Evolutionary conservation across 306 rosid species (phyloP).

Genomic region (Acacia confusa): DNA sequence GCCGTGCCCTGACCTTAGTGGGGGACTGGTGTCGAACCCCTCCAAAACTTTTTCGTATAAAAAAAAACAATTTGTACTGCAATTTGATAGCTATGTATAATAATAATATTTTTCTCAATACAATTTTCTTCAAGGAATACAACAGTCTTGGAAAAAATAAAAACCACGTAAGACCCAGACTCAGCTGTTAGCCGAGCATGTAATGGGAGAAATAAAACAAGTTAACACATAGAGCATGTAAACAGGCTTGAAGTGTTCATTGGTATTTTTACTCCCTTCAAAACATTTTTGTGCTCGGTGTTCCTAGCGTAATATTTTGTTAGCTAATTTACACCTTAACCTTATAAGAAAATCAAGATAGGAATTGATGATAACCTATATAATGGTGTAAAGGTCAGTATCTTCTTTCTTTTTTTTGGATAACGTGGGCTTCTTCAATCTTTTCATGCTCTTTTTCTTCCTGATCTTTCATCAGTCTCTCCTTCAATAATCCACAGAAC

Average conservation of each 20-base stretch:
- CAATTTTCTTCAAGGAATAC: not conserved
- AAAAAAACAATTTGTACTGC: not conserved
- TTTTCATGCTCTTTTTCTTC: slow-evolving; percentile 76
- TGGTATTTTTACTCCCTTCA: too few species aligned
- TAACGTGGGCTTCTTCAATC: too few species aligned
- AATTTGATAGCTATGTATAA: not conserved
- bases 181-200: not conserved
- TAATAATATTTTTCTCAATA: not conserved
- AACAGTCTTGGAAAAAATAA: not conserved
- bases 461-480: slow-evolving; percentile 78
- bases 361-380: slow-evolving; percentile 53
- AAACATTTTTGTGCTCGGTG: too few species aligned
- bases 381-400: slow-evolving; percentile 49
- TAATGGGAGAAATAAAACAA: not conserved
- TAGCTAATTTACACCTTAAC: too few species aligned
- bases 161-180: not conserved
- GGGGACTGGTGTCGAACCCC: too few species aligned
- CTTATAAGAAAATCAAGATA: slow-evolving; percentile 11
- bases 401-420: slow-evolving; percentile 32
- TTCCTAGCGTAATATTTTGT: too few species aligned
- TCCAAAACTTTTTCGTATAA: too few species aligned
- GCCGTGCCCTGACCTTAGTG: too few species aligned
- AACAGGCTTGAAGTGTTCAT: too few species aligned
- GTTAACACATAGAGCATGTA: too few species aligned
- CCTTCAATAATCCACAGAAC: slow-evolving; percentile 46